Percentiles rank a stretch among this genome's conserved stretches.
Conservation (phyloP, 148 eudicot species). For the Cornus suecica region DNA sequence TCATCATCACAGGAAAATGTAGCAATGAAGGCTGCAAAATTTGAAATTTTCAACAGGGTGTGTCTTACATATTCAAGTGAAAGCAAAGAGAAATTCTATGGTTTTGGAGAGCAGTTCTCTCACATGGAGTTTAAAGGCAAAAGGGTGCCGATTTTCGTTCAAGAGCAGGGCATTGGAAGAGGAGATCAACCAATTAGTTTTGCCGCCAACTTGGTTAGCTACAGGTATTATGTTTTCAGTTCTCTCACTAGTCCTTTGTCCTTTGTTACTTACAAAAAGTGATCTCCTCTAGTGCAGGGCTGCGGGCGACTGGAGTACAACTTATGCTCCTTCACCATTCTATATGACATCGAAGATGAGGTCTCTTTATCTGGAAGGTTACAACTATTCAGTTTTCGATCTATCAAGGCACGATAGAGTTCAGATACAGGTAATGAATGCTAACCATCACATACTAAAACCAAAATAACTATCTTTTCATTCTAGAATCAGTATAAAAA, state of each 20-base stretch:
- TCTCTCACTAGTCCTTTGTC: neutral
- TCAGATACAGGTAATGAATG: conserved; percentile 78
- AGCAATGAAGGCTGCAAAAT: conserved; percentile 19
- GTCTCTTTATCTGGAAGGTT: conserved; percentile 91
- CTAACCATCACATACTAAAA: neutral
- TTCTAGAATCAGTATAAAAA: neutral
- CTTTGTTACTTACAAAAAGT: conserved; percentile 4
- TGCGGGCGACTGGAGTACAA: conserved; percentile 95
- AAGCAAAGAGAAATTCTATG: conserved; percentile 73
- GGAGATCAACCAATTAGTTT: conserved; percentile 98
- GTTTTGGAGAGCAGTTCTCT: conserved; percentile 97
- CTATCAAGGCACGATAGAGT: conserved; percentile 71
- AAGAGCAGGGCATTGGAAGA: conserved; percentile 99
- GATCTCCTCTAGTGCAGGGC: conserved; percentile 53
- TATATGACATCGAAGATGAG: conserved; percentile 93
- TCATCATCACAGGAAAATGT: conserved; percentile 41
- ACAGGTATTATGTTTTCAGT: conserved; percentile 44
- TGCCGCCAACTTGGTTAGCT: conserved; percentile 90
- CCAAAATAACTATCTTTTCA: neutral
- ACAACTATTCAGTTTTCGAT: conserved; percentile 81
- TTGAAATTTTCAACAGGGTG: conserved; percentile 55
- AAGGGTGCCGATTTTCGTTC: conserved; percentile 92
- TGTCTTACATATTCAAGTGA: conserved; percentile 77
- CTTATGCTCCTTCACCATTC: conserved; percentile 98
- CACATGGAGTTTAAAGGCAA: conserved; percentile 93